These are phyloP conservation scores for Mycosphaerelloides madeirae DNA, from an alignment of 2,329 filamentous ascomycete genomes.

Conservation along the genomic window DNA sequence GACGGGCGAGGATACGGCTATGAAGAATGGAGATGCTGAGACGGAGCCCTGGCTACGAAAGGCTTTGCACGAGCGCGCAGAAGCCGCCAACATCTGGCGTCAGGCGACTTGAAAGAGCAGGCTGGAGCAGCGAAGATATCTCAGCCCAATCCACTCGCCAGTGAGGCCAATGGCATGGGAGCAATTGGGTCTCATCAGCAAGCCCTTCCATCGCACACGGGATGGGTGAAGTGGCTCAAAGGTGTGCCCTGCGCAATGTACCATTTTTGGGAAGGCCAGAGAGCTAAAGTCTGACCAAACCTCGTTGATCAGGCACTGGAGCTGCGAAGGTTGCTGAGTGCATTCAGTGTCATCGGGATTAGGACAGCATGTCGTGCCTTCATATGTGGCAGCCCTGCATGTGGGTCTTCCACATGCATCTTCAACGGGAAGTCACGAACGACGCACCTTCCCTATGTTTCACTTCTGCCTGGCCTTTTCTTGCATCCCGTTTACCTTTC, in stretches of 20 bases:
- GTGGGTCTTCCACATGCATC: background rate
- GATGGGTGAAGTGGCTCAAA: background rate
- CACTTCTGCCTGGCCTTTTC: background rate
- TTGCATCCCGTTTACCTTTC: background rate
- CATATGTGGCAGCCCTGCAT: too few relatives aligned
- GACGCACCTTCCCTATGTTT: background rate
- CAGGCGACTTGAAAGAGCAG: slow-evolving; percentile 11
- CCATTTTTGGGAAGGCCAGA: too few relatives aligned
- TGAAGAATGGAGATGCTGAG: slow-evolving; percentile 34
- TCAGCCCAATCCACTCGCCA: too few relatives aligned
- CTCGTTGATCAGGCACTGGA: too few relatives aligned
- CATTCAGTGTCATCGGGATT: too few relatives aligned
- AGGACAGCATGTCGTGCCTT: too few relatives aligned
- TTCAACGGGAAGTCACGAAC: background rate
- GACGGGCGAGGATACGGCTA: slow-evolving; percentile 34
- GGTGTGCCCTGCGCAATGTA: background rate
- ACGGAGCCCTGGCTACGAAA: slow-evolving; percentile 37
- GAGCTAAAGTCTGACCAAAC: too few relatives aligned
- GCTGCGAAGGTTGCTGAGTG: too few relatives aligned
- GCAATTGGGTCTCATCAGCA: too few relatives aligned
- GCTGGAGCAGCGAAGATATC: too few relatives aligned
- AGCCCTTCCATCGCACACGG: too few relatives aligned
- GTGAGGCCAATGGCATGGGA: too few relatives aligned
- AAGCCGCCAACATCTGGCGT: slow-evolving; percentile 39
- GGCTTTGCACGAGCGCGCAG: slow-evolving; percentile 38